These are phyloP conservation scores for Cercospora sp. DNA, from an alignment of 2,329 filamentous ascomycete species.

Conservation along the genomic window DNA sequence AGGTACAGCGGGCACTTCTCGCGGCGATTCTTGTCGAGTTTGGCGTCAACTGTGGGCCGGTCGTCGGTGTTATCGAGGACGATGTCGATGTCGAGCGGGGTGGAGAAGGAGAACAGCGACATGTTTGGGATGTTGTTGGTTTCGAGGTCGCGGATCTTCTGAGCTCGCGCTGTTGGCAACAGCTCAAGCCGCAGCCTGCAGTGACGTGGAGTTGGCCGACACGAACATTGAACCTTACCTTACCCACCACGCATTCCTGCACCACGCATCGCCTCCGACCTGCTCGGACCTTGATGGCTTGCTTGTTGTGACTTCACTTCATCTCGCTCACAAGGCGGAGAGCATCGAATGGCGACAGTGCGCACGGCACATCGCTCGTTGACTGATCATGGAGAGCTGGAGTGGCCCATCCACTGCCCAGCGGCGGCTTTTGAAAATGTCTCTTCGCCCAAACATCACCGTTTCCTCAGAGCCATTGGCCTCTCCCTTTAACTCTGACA, in stretches of 20 bases:
- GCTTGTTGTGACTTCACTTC: slow-evolving; percentile 12
- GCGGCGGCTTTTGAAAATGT: background rate
- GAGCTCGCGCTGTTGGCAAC: background rate
- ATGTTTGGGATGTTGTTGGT: slow-evolving; percentile 50
- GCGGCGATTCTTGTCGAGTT: slow-evolving; percentile 95
- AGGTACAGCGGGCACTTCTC: slow-evolving; percentile 97
- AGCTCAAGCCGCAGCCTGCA: background rate
- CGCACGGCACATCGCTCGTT: background rate
- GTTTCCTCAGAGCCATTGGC: background rate
- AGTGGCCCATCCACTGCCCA: background rate
- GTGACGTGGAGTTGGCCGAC: background rate
- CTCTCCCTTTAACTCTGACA: background rate
- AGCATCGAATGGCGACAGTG: background rate
- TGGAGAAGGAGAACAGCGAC: slow-evolving; percentile 95
- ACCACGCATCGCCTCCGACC: background rate
- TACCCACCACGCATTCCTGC: background rate
- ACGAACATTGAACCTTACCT: background rate
- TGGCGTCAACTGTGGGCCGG: slow-evolving; percentile 92
- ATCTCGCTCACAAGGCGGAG: background rate
- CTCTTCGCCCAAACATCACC: background rate
- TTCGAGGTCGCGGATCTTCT: background rate
- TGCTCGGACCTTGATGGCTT: slow-evolving; percentile 8
- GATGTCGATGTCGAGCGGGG: slow-evolving; percentile 97
- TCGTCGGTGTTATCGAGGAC: slow-evolving; percentile 95
- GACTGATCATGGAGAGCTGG: background rate